phyloP scores from a whole-genome alignment of 805 yeast species.

The Candida maesae region DNA sequence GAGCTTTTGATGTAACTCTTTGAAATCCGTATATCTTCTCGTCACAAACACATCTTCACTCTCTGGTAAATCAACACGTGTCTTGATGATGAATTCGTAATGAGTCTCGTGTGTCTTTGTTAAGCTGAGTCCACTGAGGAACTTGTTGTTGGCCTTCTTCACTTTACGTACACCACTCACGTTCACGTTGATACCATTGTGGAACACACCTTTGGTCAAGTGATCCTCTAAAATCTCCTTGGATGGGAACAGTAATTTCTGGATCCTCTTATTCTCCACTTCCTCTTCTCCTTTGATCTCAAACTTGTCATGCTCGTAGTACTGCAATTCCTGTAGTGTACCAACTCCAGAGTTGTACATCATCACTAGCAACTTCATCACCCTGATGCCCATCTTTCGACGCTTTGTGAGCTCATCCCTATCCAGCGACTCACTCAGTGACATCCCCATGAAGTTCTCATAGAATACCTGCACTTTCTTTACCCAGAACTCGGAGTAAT shows the following conservation, averaged over 20 bases:
- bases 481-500: constrained; percentile 71
- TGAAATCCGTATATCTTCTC: constrained; percentile 68
- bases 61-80: constrained; percentile 20
- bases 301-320: constrained; percentile 35
- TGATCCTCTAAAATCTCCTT: constrained; percentile 34
- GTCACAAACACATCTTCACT: constrained; percentile 35
- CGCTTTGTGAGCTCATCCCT: constrained; percentile 74
- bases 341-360: constrained; percentile 74
- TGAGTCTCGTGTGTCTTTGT: constrained; percentile 20
- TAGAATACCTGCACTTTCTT: constrained; percentile 74
- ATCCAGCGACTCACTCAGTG: constrained; percentile 69
- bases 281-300: constrained; percentile 23
- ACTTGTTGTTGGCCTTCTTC: constrained; percentile 27
- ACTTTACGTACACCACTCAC: constrained; percentile 59
- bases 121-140: constrained; percentile 22
- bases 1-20: constrained; percentile 48
- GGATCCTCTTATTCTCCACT: constrained; percentile 30
- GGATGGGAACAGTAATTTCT: constrained; percentile 36
- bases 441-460: constrained; percentile 70
- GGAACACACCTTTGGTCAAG: constrained; percentile 29
- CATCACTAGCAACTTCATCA: constrained; percentile 60
- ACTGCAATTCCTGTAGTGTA: constrained; percentile 52
- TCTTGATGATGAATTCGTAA: constrained; percentile 24
- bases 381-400: constrained; percentile 53
- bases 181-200: constrained; percentile 60